Conservation (phyloP, 768 basidiomycete genomes). For the Kwoniella sp. region DNA sequence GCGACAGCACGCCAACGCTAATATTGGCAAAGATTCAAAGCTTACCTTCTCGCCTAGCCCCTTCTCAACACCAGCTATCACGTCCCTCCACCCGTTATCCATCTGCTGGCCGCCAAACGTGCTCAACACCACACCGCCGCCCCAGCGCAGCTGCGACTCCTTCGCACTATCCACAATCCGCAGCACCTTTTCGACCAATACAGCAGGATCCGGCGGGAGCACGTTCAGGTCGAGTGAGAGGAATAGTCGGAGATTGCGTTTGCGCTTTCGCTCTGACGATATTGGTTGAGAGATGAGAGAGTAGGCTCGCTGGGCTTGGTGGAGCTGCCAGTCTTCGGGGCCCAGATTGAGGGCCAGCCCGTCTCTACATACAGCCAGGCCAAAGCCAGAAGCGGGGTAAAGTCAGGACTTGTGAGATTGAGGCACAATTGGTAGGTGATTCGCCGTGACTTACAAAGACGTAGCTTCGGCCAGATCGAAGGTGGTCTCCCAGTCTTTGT, state of each 20-base stretch:
- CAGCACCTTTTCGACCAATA: constrained; percentile 26
- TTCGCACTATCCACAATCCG: constrained; percentile 18
- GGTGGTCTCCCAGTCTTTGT: constrained; percentile 43
- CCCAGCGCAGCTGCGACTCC: constrained; percentile 29
- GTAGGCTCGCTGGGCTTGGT: constrained; percentile 50
- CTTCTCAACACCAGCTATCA: constrained; percentile 22
- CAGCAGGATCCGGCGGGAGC: constrained; percentile 39
- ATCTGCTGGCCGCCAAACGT: constrained; percentile 53
- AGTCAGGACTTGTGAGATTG: not conserved
- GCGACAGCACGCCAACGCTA: no score
- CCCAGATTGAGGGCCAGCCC: constrained; percentile 55
- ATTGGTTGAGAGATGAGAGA: constrained; percentile 11
- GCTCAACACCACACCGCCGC: constrained; percentile 39
- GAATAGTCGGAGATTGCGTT: constrained; percentile 41
- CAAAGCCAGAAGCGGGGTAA: not conserved
- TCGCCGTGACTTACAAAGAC: constrained; percentile 48
- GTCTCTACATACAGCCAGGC: constrained; percentile 46
- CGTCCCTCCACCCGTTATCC: constrained; percentile 29
- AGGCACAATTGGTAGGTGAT: not conserved
- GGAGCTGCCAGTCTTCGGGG: constrained; percentile 54
- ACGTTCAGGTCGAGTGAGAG: constrained; percentile 56
- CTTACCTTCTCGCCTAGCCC: constrained; percentile 39
- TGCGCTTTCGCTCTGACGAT: no score
- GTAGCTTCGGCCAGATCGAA: constrained; percentile 49
- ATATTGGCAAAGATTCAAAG: not conserved